Evolutionary conservation across 2,329 filamentous ascomycete genomes (phyloP).

Genomic region (Xylariaceae sp.): DNA sequence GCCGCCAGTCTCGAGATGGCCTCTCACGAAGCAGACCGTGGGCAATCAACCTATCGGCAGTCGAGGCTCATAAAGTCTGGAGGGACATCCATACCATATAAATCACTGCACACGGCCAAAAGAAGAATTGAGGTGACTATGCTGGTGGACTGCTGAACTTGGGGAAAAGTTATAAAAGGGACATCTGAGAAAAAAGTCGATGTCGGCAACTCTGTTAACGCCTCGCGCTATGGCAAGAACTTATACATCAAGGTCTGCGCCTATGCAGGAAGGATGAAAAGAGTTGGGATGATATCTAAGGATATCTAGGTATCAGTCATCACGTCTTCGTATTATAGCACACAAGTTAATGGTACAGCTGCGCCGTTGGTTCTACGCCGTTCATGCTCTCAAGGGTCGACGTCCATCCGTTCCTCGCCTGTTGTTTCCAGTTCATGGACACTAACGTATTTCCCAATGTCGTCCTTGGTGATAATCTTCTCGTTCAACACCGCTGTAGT

Average conservation of each 20-base stretch:
- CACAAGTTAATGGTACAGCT: conserved; percentile 30
- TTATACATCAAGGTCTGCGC: not conserved
- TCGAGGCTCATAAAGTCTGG: too few relatives aligned
- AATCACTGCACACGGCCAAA: too few relatives aligned
- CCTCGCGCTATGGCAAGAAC: not conserved
- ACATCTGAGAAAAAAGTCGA: not conserved
- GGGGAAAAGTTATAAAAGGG: not conserved
- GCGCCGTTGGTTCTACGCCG: conserved; percentile 4
- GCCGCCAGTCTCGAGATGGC: too few relatives aligned
- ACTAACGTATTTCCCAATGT: conserved; percentile 92
- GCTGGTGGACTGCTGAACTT: not conserved
- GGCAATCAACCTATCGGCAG: too few relatives aligned
- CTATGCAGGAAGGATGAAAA: not conserved
- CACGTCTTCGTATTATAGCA: conserved; percentile 30
- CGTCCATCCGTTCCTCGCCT: conserved; percentile 73
- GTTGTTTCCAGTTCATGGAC: conserved; percentile 79
- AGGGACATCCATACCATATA: too few relatives aligned
- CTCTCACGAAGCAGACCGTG: too few relatives aligned
- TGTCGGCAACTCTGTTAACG: not conserved
- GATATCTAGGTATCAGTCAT: not conserved
- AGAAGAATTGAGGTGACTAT: too few relatives aligned
- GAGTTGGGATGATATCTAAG: not conserved
- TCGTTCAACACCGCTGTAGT: conserved; percentile 97
- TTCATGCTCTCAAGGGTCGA: conserved; percentile 60
- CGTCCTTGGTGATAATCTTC: conserved; percentile 92